Evolutionary conservation across 352 stramenopile species (phyloP), one percentile per base, ranked within the genome.

Genomic region (Phytophthora sansomeana): DNA sequence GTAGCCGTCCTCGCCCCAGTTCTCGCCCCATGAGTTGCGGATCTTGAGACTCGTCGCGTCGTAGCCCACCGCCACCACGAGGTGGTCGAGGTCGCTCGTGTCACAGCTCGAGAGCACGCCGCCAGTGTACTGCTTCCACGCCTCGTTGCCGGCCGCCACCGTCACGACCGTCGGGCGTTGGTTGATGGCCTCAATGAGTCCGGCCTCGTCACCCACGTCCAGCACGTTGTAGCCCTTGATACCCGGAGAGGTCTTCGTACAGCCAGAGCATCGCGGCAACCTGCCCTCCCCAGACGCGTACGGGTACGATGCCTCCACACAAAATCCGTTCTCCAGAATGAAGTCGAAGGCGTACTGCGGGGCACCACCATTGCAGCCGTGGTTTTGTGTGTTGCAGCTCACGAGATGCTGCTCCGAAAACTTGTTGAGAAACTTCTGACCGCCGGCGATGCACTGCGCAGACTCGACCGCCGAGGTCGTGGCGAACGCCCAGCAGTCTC

Each of bases 401-500:
- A 97, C 92, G 24, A 98, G 65, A 75, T 98, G 84, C 46, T 97
- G 81, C 77, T 98, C 93, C 32, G 84, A 96, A 6, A 97, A 75
- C 64, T 90, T 85, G 30, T 84, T 75, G 17, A 96, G 67, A 7
- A 62, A 72, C 11, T 63, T 67, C n/a, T 86, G 85, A 2, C 78
- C 90, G 17, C 63, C 64, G 4, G 66, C 53, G 24, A 98, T 83
- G 30, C 87, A 93, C 67, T 94, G 81, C 7, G 85, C 91, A n/a
- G 87, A 90, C 73, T 98, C 93, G 5, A 97, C 70, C 6, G 83
- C 89, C 9, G 93, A 87, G 0, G 91, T 81, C 0, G 92, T 88
- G 6, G 93, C 97, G 78, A 99, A 99, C 8, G 93, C 90, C 96
- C 97, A 99, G 80, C 97, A 99, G 6, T 89, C 96, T 42, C 96